phyloP scores from a whole-genome alignment of 1,139 yeast genomes.

The Kodamaea arcana region DNA sequence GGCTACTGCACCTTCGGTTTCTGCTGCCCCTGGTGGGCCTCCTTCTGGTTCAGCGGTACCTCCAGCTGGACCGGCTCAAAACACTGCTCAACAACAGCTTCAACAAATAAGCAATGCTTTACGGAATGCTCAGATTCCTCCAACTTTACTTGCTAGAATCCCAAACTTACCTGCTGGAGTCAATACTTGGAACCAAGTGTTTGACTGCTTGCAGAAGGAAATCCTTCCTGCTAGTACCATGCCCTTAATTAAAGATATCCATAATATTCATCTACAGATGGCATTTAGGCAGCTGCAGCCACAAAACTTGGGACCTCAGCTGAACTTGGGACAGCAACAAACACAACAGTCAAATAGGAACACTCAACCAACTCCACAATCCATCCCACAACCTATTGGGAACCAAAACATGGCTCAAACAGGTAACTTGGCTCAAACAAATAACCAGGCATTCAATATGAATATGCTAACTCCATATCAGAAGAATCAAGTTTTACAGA shows the following conservation, averaged over 20 bases:
- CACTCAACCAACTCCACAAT: not conserved
- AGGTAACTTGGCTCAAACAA: constrained; percentile 5
- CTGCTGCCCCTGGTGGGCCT: not conserved
- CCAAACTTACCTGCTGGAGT: constrained; percentile 82
- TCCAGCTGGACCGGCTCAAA: constrained; percentile 3
- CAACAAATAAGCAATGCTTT: constrained; percentile 38
- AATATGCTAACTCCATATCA: constrained; percentile 32
- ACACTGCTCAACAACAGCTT: constrained; percentile 22
- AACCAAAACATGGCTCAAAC: not conserved
- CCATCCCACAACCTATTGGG: not conserved
- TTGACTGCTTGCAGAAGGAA: constrained; percentile 61
- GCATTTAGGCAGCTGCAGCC: constrained; percentile 31
- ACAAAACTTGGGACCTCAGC: constrained; percentile 6
- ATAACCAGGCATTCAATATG: constrained; percentile 11
- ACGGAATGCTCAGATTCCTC: constrained; percentile 66
- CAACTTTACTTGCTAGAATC: constrained; percentile 61
- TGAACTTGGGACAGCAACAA: constrained; percentile 6
- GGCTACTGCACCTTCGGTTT: not conserved
- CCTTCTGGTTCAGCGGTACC: constrained; percentile 2
- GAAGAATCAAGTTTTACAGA: constrained; percentile 31
- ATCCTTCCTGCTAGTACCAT: constrained; percentile 52
- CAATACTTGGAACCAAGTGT: constrained; percentile 79
- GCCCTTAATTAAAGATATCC: constrained; percentile 57
- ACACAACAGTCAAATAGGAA: constrained; percentile 4
- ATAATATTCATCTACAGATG: constrained; percentile 53